Conservation (phyloP, 495 filamentous ascomycete genomes). For the Aspergillus sparsus region DNA sequence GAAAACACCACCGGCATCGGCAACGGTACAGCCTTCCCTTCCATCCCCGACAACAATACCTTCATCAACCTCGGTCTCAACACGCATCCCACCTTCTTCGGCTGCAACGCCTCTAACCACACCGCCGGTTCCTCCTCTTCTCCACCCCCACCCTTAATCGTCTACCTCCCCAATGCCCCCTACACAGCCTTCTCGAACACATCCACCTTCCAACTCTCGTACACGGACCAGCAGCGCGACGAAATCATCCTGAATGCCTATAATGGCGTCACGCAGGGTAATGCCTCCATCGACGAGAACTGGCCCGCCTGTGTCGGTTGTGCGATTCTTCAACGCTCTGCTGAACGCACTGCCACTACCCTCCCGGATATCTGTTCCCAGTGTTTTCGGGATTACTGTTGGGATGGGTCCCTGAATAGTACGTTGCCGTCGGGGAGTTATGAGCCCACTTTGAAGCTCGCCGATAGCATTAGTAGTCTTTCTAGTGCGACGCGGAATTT, state of each 20-base stretch:
- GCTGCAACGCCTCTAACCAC: slow-evolving; percentile 66
- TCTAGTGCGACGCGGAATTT: no score
- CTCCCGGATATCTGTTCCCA: slow-evolving; percentile 60
- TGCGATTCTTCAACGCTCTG: neutral
- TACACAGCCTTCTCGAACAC: slow-evolving; percentile 67
- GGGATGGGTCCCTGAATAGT: slow-evolving; percentile 57
- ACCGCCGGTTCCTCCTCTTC: neutral
- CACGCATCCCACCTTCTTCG: slow-evolving; percentile 78
- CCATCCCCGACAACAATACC: slow-evolving; percentile 71
- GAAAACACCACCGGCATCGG: slow-evolving; percentile 44
- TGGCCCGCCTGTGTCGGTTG: slow-evolving; percentile 67
- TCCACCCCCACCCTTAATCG: slow-evolving; percentile 57
- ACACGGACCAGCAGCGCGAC: slow-evolving; percentile 61
- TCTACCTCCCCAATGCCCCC: slow-evolving; percentile 79
- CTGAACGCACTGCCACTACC: slow-evolving; percentile 48
- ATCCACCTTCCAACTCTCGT: slow-evolving; percentile 57
- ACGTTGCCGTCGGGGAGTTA: no score
- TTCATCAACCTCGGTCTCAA: slow-evolving; percentile 80
- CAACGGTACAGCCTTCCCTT: slow-evolving; percentile 70
- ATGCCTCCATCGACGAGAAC: slow-evolving; percentile 62
- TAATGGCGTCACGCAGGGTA: slow-evolving; percentile 71
- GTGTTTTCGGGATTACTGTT: slow-evolving; percentile 79
- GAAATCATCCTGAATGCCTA: slow-evolving; percentile 75
- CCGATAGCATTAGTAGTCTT: no score
- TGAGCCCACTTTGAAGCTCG: no score